A percentile compares a stretch with the other conserved stretches of the same genome.
These are phyloP conservation scores for Crotalaria pallida DNA, from an alignment of 306 rosid genomes.

Conservation along the genomic window DNA sequence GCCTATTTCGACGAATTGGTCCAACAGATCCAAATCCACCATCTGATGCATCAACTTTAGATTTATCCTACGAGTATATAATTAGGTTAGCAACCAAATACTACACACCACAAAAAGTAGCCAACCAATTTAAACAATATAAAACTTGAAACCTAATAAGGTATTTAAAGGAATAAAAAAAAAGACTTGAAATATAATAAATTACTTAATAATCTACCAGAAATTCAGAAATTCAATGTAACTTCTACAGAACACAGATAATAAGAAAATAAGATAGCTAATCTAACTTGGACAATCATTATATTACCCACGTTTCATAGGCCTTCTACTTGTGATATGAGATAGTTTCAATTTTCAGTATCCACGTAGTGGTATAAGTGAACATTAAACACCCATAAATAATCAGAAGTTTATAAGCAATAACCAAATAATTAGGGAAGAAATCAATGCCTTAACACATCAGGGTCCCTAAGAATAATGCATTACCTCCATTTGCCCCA, in stretches of 20 bases:
- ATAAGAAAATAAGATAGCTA: neutral
- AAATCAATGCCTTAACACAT: neutral
- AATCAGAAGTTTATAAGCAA: neutral
- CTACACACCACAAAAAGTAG: neutral
- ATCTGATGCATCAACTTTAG: constrained; percentile 38
- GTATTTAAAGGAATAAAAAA: neutral
- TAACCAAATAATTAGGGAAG: neutral
- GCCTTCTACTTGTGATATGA: neutral
- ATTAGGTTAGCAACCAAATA: constrained; percentile 4
- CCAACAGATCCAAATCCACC: constrained; percentile 66
- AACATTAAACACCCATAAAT: neutral
- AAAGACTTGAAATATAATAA: neutral
- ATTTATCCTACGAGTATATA: constrained; percentile 39
- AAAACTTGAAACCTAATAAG: neutral
- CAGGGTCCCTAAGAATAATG: neutral
- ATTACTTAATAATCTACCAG: neutral
- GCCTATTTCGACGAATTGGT: constrained; percentile 60
- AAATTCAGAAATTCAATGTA: neutral
- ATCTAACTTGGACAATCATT: neutral
- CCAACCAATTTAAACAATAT: neutral
- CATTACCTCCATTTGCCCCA: neutral
- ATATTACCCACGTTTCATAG: constrained; percentile 1
- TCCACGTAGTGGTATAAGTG: neutral
- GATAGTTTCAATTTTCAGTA: neutral
- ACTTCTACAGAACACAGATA: neutral